A percentile compares a stretch with the other conserved stretches of the same genome.
phyloP scores from a whole-genome alignment of 2,329 filamentous ascomycete genomes.

The Macrophomina pseudophaseolina region DNA sequence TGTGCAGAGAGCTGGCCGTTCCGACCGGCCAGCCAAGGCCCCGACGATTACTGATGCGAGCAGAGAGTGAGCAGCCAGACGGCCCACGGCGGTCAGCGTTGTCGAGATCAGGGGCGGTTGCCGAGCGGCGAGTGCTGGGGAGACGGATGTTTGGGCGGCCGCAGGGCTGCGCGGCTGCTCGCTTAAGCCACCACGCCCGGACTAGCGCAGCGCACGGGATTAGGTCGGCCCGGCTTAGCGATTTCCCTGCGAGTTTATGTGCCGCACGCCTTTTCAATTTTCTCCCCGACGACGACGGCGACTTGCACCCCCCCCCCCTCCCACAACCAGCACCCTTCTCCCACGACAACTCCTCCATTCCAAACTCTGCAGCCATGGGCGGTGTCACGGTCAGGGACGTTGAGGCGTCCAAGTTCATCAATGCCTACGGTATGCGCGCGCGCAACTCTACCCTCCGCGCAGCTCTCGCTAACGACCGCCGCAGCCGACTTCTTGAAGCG shows the following conservation, averaged over 20 bases:
- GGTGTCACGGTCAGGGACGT: constrained; percentile 85
- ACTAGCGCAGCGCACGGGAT: constrained; percentile 11
- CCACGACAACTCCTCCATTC: constrained; percentile 62
- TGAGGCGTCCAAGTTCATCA: constrained; percentile 90
- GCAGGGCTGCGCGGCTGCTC: constrained; percentile 1
- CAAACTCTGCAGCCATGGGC: constrained; percentile 60
- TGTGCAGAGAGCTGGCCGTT: too few relatives aligned
- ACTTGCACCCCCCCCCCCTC: constrained; percentile 12
- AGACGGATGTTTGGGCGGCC: neutral
- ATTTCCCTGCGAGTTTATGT: neutral
- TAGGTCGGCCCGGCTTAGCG: constrained; percentile 22
- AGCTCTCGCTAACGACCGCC: neutral
- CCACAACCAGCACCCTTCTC: constrained; percentile 15
- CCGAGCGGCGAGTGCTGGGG: neutral
- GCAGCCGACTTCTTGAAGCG: constrained; percentile 84
- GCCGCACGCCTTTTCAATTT: constrained; percentile 11
- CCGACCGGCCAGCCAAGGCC: too few relatives aligned
- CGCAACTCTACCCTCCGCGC: neutral
- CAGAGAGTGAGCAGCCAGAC: too few relatives aligned
- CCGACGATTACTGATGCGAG: too few relatives aligned
- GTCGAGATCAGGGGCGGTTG: neutral
- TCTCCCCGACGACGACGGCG: constrained; percentile 21
- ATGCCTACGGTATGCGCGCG: constrained; percentile 61
- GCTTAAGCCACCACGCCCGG: neutral
- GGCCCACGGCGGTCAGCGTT: neutral